A percentile compares a stretch with the other conserved stretches of the same genome.
These are phyloP conservation scores for Cucumis hystrix DNA, from an alignment of 306 rosid genomes.

Conservation along the genomic window DNA sequence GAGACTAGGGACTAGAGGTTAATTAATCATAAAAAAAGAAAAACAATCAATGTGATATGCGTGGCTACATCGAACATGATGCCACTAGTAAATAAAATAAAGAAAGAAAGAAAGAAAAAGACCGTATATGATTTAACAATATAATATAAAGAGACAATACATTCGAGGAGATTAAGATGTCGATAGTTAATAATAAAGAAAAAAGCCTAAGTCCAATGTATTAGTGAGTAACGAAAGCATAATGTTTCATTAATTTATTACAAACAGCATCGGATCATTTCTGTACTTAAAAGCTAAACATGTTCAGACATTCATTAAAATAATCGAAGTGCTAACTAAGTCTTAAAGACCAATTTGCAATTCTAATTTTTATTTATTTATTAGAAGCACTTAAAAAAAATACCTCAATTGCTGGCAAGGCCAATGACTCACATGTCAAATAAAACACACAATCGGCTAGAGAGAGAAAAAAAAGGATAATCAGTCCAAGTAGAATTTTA, in stretches of 20 bases:
- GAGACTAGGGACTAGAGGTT: no score
- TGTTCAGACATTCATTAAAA: conserved; percentile 21
- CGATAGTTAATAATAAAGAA: conserved; percentile 2
- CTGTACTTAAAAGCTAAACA: conserved; percentile 18
- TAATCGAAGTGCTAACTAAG: neutral
- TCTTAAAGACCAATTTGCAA: conserved; percentile 14
- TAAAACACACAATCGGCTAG: conserved; percentile 3
- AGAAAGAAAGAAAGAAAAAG: neutral
- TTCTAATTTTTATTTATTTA: neutral
- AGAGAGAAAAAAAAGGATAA: conserved; percentile 1
- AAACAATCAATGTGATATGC: neutral
- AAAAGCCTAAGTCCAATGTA: conserved; percentile 6
- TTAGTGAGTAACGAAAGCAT: conserved; percentile 22
- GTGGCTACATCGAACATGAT: neutral
- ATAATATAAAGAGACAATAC: conserved; percentile 9
- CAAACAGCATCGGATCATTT: conserved; percentile 13
- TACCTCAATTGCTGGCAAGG: conserved; percentile 20
- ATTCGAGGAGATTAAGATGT: conserved; percentile 70
- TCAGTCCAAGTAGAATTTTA: conserved; percentile 18
- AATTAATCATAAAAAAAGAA: no score
- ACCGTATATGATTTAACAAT: neutral
- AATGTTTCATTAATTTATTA: conserved; percentile 15
- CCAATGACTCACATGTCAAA: conserved; percentile 23
- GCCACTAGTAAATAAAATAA: neutral
- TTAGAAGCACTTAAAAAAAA: conserved; percentile 8